phyloP scores from a whole-genome alignment of 2,329 filamentous ascomycete genomes.

The Apiospora koreana region DNA sequence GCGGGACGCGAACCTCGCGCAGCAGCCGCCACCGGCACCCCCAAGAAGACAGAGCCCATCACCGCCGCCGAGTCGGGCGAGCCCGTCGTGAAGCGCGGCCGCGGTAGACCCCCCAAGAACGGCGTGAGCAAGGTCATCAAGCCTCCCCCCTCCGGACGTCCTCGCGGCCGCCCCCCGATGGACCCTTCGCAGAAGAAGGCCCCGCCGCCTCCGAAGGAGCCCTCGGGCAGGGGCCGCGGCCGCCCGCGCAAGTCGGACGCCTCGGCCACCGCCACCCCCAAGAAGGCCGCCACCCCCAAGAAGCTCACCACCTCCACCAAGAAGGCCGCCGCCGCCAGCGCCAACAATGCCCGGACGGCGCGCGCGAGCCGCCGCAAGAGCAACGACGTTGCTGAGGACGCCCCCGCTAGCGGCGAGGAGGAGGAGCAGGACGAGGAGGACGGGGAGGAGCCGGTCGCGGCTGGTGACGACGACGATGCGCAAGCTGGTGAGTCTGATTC shows the following conservation, averaged over 20 bases:
- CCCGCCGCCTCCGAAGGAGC: constrained; percentile 14
- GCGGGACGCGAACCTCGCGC: constrained; percentile 13
- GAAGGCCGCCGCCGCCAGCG: constrained; percentile 14
- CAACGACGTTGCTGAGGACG: constrained; percentile 16
- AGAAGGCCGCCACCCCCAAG: constrained; percentile 26
- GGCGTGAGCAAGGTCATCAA: constrained; percentile 36
- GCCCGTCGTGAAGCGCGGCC: constrained; percentile 36
- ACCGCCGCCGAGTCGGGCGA: constrained; percentile 21
- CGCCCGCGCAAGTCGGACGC: constrained; percentile 39
- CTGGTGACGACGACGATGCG: constrained; percentile 19
- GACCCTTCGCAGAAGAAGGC: constrained; percentile 1
- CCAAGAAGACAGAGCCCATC: constrained; percentile 17
- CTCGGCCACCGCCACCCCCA: constrained; percentile 21
- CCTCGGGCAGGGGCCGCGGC: constrained; percentile 49
- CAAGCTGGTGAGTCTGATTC: constrained; percentile 18
- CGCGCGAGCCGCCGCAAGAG: constrained; percentile 28
- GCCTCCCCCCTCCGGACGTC: background rate
- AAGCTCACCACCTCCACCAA: constrained; percentile 27
- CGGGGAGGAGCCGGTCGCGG: constrained; percentile 22
- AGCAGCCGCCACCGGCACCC: background rate
- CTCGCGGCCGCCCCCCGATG: constrained; percentile 19
- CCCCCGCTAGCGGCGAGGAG: constrained; percentile 24
- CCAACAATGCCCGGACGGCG: constrained; percentile 24
- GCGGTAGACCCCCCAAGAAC: constrained; percentile 41
- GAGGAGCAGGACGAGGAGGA: constrained; percentile 27